Evolutionary conservation across 352 stramenopile genomes (phyloP), one percentile per base, ranked within the genome.

Genomic region (Blastocystis sp.): DNA sequence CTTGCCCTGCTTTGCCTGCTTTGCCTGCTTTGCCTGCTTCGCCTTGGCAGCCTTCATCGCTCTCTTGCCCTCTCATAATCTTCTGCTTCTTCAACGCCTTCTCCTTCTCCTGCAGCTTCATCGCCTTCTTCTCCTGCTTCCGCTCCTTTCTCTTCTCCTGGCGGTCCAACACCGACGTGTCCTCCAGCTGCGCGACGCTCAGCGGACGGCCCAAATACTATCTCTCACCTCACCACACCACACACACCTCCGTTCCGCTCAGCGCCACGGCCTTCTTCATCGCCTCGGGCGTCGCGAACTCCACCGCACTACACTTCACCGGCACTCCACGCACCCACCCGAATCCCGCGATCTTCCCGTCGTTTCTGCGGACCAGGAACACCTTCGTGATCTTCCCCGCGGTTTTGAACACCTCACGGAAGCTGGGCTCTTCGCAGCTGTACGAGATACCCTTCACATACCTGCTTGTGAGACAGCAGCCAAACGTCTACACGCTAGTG

Each of bases 121-220:
- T 1, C 28, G 10, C 21, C 41, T 41, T 74, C 34, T 74, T 74
- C 34, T 41, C 11, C 19, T 28, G 23, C 62, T 69, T 69, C 34
- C 40, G 62, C 41, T 74, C 64, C 64, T 74, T 74, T 74, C 64
- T 19, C 23, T 74, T 74, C 64, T 19, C 64, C 38, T 84, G 74
- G 10, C 74, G 74, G 21, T 84, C 74, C 53, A 84, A 28, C 56
- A 84, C 74, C 23, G 53, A 67, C 9, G n/a, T 38, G 66, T 69
- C 60, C 45, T 84, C 53, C 60, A 84, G 56, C 40, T 66, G 38
- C 45, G 53, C 43, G 17, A 84, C 21, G 17, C 74, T 45, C 2
- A 84, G 23, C 59, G 38, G 34, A 34, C 74, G 34, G 23, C 74
- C 74, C 74, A 84, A 48, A 19, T 67, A 69, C 74, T 84, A 69